Base-by-base conservation (phyloP, 345 rosid genomes). In the Rubroshorea leprosula region DNA sequence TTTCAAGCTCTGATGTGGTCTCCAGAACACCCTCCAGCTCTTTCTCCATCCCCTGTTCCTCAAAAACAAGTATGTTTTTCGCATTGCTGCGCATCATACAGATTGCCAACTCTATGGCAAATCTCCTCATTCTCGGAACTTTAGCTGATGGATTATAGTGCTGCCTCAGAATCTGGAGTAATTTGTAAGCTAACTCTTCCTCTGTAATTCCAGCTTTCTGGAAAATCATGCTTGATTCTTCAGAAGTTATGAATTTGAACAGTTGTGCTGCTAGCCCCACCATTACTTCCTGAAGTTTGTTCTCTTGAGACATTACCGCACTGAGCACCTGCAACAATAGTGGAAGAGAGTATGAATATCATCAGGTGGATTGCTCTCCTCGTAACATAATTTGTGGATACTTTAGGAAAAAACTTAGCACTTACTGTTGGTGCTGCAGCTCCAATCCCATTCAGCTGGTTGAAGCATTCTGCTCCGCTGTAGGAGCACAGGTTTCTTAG, bases 201-300 rank as follows among this genome's bases (percentile, higher is more conserved):
- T 74, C 86, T 38, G 38, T 57, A 23, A 91, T 70, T 29, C 83
- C 82, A 44, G 84, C 69, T 60, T 44, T 60, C 14, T 73, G 61
- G 8, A 86, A 78, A 69, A 71, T 55, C 27, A 50, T 49, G 54
- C 46, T 70, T 21, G 82, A 72, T 74, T 88, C 95, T 55, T 78
- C 68, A 53, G 69, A 55, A 10, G 61, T 70, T 92, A 84, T 72
- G 72, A 73, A 76, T 53, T 63, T 86, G 75, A 88, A 84, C 51
- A 78, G 74, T 54, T 79, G 85, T 31, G 66, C 78, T 14, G 79
- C 90, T 66, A 77, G 72, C 55, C 90, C 92, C 56, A 81, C 57
- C 95, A 93, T 88, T 58, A 89, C 96, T 80, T 93, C 99, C 51
- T 89, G 99, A 60, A 80, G 51, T 62, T 93, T 93, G 72, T 69